These are phyloP conservation scores for Podaxis pistillaris DNA, from an alignment of 768 basidiomycete genomes.

Conservation along the genomic window DNA sequence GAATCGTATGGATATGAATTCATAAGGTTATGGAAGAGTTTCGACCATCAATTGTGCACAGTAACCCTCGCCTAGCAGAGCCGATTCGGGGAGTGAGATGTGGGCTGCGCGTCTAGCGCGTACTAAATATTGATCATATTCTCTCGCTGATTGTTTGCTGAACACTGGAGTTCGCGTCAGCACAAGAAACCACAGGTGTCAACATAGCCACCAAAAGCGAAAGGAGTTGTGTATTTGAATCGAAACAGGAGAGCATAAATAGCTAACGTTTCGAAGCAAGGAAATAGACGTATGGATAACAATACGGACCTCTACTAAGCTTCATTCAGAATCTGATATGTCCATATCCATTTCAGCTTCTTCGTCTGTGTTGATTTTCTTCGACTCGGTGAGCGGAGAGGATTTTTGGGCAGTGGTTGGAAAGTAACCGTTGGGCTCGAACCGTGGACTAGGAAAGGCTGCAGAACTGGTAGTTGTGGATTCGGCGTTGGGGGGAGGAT, in stretches of 20 bases:
- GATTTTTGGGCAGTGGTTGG: not conserved
- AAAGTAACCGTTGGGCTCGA: not conserved
- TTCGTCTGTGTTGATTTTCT: not conserved
- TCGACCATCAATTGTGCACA: too few species aligned
- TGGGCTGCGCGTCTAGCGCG: too few species aligned
- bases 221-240: not conserved
- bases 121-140: too few species aligned
- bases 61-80: too few species aligned
- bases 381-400: not conserved
- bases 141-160: too few species aligned
- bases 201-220: not conserved
- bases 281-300: not conserved
- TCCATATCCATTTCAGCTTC: slow-evolving; percentile 33
- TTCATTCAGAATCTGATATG: slow-evolving; percentile 32
- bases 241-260: not conserved
- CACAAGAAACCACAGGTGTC: too few species aligned
- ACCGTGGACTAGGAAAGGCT: not conserved
- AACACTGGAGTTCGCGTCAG: too few species aligned
- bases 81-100: too few species aligned
- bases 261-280: not conserved
- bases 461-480: slow-evolving; percentile 11
- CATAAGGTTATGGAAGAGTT: too few species aligned
- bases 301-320: not conserved
- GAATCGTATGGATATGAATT: too few species aligned
- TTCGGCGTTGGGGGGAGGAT: slow-evolving; percentile 14